Conservation (phyloP, 805 yeast species). For the Metschnikowia dekortorum region DNA sequence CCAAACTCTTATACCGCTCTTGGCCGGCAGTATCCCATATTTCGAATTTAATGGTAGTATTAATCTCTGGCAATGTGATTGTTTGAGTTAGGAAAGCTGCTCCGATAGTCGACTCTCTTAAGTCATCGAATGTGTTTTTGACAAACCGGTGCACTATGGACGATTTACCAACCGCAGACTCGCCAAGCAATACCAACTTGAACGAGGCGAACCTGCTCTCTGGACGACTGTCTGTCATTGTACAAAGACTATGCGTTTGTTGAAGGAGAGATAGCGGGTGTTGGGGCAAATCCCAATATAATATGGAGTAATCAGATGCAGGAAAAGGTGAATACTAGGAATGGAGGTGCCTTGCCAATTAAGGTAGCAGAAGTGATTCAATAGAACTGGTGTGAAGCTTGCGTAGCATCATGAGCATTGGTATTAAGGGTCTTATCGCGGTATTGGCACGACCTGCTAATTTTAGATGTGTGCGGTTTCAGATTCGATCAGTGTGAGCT, state of each 20-base stretch:
- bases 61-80: slow-evolving; percentile 74
- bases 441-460: slow-evolving; percentile 8
- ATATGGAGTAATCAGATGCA: background rate
- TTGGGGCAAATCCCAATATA: background rate
- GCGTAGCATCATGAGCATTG: slow-evolving; percentile 2
- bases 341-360: background rate
- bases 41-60: slow-evolving; percentile 75
- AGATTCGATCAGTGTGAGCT: background rate
- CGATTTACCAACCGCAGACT: slow-evolving; percentile 97
- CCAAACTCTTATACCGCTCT: slow-evolving; percentile 91
- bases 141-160: slow-evolving; percentile 90
- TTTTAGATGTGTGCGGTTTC: background rate
- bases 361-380: background rate
- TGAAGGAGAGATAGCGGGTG: background rate
- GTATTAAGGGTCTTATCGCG: slow-evolving; percentile 4
- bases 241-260: background rate
- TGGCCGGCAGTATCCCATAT: slow-evolving; percentile 99
- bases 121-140: slow-evolving; percentile 92
- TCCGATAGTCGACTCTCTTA: slow-evolving; percentile 96
- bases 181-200: slow-evolving; percentile 88
- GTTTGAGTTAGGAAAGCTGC: slow-evolving; percentile 96
- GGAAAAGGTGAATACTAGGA: background rate
- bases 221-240: slow-evolving; percentile 6
- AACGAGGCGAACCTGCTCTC: slow-evolving; percentile 48
- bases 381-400: background rate